These are phyloP conservation scores for Ophiostoma piceae DNA, from an alignment of 2,329 filamentous ascomycete genomes.

Conservation along the genomic window DNA sequence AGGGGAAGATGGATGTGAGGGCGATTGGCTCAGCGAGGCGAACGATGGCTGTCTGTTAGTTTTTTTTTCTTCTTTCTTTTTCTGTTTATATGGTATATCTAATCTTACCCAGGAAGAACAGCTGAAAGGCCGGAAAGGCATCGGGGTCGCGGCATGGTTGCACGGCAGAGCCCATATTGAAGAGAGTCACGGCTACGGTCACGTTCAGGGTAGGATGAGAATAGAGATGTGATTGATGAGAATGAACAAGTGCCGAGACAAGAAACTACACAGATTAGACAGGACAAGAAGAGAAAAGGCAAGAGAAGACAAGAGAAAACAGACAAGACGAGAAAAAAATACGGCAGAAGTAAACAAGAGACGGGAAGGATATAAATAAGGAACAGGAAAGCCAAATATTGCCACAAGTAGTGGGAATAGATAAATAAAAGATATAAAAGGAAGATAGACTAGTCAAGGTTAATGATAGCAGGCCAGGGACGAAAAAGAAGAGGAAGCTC, in stretches of 20 bases:
- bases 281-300: too few relatives aligned
- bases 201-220: too few relatives aligned
- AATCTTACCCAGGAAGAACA: slow-evolving; percentile 73
- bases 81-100: too few relatives aligned
- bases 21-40: slow-evolving; percentile 89
- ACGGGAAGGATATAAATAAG: not conserved
- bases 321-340: not conserved
- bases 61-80: not conserved
- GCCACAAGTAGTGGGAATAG: not conserved
- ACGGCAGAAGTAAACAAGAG: not conserved
- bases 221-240: too few relatives aligned
- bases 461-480: not conserved
- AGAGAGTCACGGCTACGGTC: not conserved
- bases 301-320: not conserved
- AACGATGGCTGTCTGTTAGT: slow-evolving; percentile 64
- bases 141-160: slow-evolving; percentile 57
- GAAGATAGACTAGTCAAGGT: not conserved
- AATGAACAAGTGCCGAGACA: too few relatives aligned
- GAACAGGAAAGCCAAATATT: not conserved
- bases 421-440: not conserved
- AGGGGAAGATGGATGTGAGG: slow-evolving; percentile 88
- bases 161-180: slow-evolving; percentile 50
- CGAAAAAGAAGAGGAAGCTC: not conserved
- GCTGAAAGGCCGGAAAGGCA: slow-evolving; percentile 74
- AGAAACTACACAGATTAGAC: too few relatives aligned